Evolutionary conservation across 2,329 filamentous ascomycete species (phyloP).

Genomic region (Arthroderma sp.): DNA sequence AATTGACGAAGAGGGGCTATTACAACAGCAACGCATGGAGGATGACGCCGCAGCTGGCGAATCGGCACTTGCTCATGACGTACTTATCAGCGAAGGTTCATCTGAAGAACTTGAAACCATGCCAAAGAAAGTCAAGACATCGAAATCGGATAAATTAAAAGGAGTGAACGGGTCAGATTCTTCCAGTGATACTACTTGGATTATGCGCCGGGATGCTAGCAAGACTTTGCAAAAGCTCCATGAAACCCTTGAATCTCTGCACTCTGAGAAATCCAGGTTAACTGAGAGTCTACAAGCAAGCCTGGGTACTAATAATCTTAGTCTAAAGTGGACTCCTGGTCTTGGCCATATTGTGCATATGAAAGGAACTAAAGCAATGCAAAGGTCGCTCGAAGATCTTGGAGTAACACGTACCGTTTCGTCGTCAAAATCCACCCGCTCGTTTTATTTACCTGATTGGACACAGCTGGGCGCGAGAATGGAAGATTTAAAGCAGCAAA

Average conservation of each 20-base stretch:
- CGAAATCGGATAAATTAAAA: constrained; percentile 19
- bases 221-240: constrained; percentile 55
- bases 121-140: constrained; percentile 38
- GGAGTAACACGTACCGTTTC: constrained; percentile 49
- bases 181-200: constrained; percentile 44
- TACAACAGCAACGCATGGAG: constrained; percentile 64
- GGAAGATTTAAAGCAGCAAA: constrained; percentile 63
- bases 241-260: constrained; percentile 48
- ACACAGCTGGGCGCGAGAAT: constrained; percentile 65
- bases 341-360: constrained; percentile 86
- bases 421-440: constrained; percentile 70
- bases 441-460: constrained; percentile 78
- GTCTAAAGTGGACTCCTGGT: constrained; percentile 73
- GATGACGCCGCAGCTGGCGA: constrained; percentile 60
- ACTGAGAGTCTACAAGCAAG: constrained; percentile 49
- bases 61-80: constrained; percentile 59
- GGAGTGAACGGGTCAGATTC: constrained; percentile 26
- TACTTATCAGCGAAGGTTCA: constrained; percentile 54
- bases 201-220: constrained; percentile 57
- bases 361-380: constrained; percentile 59
- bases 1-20: constrained; percentile 87
- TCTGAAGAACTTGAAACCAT: constrained; percentile 45
- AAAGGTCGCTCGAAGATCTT: constrained; percentile 31
- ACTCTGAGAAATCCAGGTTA: constrained; percentile 49
- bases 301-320: constrained; percentile 53